phyloP scores from a whole-genome alignment of 805 yeast genomes.

The Kodamaea fukazawae region DNA sequence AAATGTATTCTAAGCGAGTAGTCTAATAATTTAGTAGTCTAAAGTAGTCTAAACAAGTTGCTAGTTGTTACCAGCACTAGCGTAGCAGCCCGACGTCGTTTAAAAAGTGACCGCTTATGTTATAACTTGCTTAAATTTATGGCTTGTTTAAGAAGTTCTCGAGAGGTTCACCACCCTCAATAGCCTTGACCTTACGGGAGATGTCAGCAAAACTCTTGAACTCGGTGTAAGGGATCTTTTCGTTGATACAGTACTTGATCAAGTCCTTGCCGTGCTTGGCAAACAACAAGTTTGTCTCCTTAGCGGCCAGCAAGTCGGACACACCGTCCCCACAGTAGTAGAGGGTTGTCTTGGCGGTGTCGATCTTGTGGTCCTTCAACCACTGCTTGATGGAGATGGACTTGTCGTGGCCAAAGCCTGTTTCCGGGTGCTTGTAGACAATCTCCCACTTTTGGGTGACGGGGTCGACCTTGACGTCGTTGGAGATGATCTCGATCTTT shows the following conservation, averaged over 20 bases:
- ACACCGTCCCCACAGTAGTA: slow-evolving; percentile 99
- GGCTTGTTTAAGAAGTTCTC: slow-evolving; percentile 11
- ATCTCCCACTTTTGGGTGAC: slow-evolving; percentile 75
- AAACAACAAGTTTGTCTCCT: slow-evolving; percentile 88
- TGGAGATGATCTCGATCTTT: slow-evolving; percentile 49
- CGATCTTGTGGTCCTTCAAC: slow-evolving; percentile 28
- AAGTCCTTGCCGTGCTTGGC: slow-evolving; percentile 93
- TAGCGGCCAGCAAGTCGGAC: slow-evolving; percentile 90
- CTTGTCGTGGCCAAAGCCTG: slow-evolving; percentile 94
- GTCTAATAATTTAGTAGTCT: no score
- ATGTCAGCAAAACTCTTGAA: slow-evolving; percentile 78
- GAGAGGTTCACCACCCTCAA: slow-evolving; percentile 28
- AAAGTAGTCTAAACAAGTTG: no score
- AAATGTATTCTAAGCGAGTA: not conserved
- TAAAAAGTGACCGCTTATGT: no score
- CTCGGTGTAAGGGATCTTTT: slow-evolving; percentile 79
- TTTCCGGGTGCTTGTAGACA: slow-evolving; percentile 72
- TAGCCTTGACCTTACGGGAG: slow-evolving; percentile 53
- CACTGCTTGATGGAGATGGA: slow-evolving; percentile 68
- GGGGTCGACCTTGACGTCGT: slow-evolving; percentile 57
- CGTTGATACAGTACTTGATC: slow-evolving; percentile 76
- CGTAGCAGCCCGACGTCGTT: no score
- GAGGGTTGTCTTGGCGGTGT: slow-evolving; percentile 32
- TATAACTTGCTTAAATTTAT: not conserved
- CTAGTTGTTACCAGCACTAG: no score